Evolutionary conservation across 345 rosid genomes (phyloP).

Genomic region (Gossypium sturtianum): DNA sequence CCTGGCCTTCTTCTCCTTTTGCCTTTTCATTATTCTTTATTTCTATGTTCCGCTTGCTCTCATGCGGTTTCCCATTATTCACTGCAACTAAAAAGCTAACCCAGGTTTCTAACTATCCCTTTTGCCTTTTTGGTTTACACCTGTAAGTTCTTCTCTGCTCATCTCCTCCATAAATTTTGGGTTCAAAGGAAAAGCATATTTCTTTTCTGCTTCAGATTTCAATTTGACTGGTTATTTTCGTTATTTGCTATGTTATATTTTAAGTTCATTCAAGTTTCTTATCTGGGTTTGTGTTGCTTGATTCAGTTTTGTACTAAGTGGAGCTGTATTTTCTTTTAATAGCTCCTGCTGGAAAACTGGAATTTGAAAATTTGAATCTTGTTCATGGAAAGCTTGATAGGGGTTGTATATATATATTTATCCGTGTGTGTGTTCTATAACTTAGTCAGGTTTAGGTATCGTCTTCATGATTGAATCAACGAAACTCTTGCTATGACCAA

Average conservation of each 20-base stretch:
- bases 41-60: neutral
- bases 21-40: neutral
- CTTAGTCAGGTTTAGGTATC: neutral
- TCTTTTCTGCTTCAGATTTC: slow-evolving; percentile 15
- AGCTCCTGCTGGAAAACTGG: neutral
- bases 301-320: neutral
- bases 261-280: neutral
- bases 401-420: too few species aligned
- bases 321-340: slow-evolving; percentile 2
- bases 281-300: neutral
- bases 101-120: slow-evolving; percentile 9
- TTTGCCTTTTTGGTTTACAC: neutral
- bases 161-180: neutral
- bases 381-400: neutral
- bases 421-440: neutral
- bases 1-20: neutral
- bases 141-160: neutral
- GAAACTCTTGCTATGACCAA: neutral
- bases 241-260: neutral
- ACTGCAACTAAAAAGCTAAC: neutral
- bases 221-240: neutral
- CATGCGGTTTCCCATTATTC: neutral
- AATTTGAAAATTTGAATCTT: neutral
- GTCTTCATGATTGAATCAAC: neutral
- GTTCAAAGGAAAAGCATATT: neutral